These are phyloP conservation scores for Chlorella vulgaris DNA, from an alignment of 139 green algal species.

Conservation along the genomic window DNA sequence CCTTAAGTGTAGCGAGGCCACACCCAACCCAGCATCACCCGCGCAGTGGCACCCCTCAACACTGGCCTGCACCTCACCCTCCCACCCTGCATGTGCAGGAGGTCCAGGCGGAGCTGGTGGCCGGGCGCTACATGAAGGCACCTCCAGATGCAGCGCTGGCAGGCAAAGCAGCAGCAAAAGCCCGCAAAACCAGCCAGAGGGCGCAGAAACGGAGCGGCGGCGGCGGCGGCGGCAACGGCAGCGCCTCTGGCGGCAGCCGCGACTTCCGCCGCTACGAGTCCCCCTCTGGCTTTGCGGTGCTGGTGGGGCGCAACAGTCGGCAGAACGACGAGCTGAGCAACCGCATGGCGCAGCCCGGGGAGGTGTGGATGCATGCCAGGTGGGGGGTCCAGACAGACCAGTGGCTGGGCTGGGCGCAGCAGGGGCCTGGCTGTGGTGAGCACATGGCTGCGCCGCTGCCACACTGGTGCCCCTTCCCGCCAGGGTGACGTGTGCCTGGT, in stretches of 20 bases:
- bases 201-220: neutral
- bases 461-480: too few species aligned
- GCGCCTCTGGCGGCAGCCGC: neutral
- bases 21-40: too few species aligned
- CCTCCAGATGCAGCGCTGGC: slow-evolving; percentile 67
- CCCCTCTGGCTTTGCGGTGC: slow-evolving; percentile 65
- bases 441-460: too few species aligned
- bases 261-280: slow-evolving; percentile 64
- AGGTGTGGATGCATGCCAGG: slow-evolving; percentile 90
- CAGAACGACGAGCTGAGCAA: slow-evolving; percentile 87
- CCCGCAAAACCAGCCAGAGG: too few species aligned
- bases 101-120: slow-evolving; percentile 82
- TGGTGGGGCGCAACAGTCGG: slow-evolving; percentile 85
- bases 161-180: slow-evolving; percentile 49
- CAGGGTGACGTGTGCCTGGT: too few species aligned
- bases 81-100: slow-evolving; percentile 70
- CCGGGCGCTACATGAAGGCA: slow-evolving; percentile 67
- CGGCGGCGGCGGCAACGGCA: neutral
- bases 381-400: too few species aligned
- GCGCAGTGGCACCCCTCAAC: neutral
- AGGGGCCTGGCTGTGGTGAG: too few species aligned
- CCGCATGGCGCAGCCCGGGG: slow-evolving; percentile 61
- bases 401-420: neutral
- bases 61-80: neutral
- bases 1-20: too few species aligned